Evolutionary conservation across 148 eudicot genomes (phyloP), one percentile per base, ranked within the genome.

Genomic region (Euryodendron excelsum): DNA sequence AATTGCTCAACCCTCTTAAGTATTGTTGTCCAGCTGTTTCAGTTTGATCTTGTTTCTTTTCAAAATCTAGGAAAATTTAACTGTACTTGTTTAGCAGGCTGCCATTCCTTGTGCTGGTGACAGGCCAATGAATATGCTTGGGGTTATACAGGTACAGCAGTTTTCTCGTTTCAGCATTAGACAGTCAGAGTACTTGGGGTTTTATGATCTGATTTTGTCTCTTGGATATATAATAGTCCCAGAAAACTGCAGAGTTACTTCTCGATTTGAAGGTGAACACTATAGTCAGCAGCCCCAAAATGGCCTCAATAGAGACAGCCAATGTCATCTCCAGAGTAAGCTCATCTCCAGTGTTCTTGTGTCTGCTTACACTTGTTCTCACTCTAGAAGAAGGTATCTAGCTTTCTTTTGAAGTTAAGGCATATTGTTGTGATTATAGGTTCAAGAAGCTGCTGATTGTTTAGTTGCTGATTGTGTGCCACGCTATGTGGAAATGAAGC

Each of bases 371-470:
- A 17, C 45, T 37, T 20, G 28, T 53, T 69, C 13, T 31, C 23
- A 53, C 23, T 39, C 1, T 65, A 27, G 30, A 36, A 27, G 33
- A 31, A 56, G 47, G 11, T 15, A 20, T 39, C 52, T 11, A 1
- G 30, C 31, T 36, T 15, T 7, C 10, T 67, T 58, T 25, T 34
- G 73, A 39, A 62, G 45, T 25, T 64, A 18, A 74, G 47, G 28
- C 37, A 17, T 48, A 62, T 69, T 78, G 61, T 17, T 71, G 48
- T 47, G 44, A 36, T 23, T 78, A 61, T 83, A 96, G 99, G 91
- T 91, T 76, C 99, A 96, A 89, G 99, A 93, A 89, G 97, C 94
- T 79, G 98, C 99, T 71, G 94, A 91, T 82, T 90, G 92, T 81
- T 86, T 96, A 80, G 97, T 94, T 25, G 98, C 97, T 58, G 97